phyloP scores from a whole-genome alignment of 1,284 basidiomycete species.

The Papiliotrema nemorosa region DNA sequence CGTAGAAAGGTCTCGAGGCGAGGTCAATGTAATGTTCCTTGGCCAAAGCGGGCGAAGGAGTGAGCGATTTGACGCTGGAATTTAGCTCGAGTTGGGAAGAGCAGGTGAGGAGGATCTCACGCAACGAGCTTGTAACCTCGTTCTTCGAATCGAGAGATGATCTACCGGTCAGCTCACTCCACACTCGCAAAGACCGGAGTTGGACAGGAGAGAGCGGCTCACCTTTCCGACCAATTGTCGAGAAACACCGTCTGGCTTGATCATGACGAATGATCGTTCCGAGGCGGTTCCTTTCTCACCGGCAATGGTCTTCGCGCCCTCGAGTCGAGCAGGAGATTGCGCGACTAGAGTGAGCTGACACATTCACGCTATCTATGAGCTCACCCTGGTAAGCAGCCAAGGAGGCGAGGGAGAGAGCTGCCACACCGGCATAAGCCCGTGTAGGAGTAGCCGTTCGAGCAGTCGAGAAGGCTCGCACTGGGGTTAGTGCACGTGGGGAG shows the following conservation, averaged over 20 bases:
- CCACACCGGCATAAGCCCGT: conserved; percentile 22
- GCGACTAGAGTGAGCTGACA: conserved; percentile 5
- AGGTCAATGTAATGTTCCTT: conserved; percentile 47
- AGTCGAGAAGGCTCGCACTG: conserved; percentile 41
- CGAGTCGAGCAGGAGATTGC: conserved; percentile 33
- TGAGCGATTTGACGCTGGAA: conserved; percentile 42
- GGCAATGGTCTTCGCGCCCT: conserved; percentile 50
- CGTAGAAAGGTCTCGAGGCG: conserved; percentile 42
- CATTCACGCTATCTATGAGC: no score
- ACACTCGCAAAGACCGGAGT: no score
- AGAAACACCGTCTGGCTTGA: conserved; percentile 47
- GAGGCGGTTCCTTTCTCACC: conserved; percentile 50
- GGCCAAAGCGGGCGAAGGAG: conserved; percentile 40
- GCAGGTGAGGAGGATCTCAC: conserved; percentile 14
- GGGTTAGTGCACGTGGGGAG: background rate
- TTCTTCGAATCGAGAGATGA: conserved; percentile 44
- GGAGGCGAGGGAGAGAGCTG: conserved; percentile 29
- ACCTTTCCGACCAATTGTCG: conserved; percentile 46
- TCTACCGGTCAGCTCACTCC: conserved; percentile 21
- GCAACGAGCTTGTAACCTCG: conserved; percentile 48
- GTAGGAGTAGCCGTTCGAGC: conserved; percentile 25
- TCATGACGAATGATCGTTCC: conserved; percentile 53
- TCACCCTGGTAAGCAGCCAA: conserved; percentile 38
- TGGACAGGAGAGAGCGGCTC: background rate
- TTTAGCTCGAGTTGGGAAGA: conserved; percentile 5